These are phyloP conservation scores for Odontarrhena argentea DNA, from an alignment of 345 rosid species.

Conservation along the genomic window DNA sequence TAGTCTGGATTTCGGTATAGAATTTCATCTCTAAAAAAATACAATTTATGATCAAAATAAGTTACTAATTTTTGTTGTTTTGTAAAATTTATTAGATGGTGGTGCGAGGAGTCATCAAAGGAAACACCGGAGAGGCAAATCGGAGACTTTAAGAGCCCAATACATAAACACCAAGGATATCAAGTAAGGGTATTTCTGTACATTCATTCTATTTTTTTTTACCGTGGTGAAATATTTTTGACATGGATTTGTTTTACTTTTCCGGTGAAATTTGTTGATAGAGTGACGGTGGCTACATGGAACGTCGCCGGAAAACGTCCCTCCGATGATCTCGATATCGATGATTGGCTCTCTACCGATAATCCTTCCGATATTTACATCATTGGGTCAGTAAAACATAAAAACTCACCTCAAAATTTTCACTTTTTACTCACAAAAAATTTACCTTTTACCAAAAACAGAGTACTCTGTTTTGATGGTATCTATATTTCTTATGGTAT, in stretches of 20 bases:
- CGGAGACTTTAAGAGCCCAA: slow-evolving; percentile 91
- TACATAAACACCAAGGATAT: slow-evolving; percentile 88
- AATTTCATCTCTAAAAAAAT: no score
- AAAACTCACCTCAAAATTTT: neutral
- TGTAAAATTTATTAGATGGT: slow-evolving; percentile 43
- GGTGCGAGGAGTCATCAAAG: slow-evolving; percentile 50
- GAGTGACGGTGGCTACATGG: slow-evolving; percentile 91
- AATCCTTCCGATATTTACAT: slow-evolving; percentile 87
- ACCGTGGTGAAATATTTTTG: neutral
- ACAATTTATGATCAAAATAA: no score
- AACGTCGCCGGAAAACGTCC: slow-evolving; percentile 95
- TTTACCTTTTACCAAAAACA: slow-evolving; percentile 2
- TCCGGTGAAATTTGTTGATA: slow-evolving; percentile 33
- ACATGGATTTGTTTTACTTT: slow-evolving; percentile 12
- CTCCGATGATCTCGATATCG: slow-evolving; percentile 67
- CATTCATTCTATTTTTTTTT: neutral
- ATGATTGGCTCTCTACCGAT: slow-evolving; percentile 84
- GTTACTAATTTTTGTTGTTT: neutral
- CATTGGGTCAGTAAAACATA: slow-evolving; percentile 58
- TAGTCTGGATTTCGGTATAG: no score
- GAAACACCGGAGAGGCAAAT: slow-evolving; percentile 89
- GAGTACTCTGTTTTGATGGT: slow-evolving; percentile 22
- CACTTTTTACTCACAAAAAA: neutral
- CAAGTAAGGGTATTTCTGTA: slow-evolving; percentile 53
- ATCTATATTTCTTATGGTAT: neutral